These are phyloP conservation scores for Myxozyma udenii DNA, from an alignment of 805 yeast species.

Conservation along the genomic window DNA sequence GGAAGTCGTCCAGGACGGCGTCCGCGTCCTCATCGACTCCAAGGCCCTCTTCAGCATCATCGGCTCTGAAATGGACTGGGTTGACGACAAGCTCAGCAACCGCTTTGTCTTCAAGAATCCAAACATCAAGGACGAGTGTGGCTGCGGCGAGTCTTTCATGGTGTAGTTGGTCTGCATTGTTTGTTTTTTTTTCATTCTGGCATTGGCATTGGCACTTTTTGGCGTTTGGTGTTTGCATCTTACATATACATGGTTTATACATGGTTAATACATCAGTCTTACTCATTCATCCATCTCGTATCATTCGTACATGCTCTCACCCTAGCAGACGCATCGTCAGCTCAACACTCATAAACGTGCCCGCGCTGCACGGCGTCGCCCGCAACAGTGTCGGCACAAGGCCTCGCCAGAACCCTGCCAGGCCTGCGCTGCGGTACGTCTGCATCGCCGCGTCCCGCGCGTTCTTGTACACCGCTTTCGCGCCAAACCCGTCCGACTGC, in stretches of 20 bases:
- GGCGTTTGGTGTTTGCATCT: conserved; percentile 7
- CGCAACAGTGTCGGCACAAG: conserved; percentile 86
- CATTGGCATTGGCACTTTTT: not conserved
- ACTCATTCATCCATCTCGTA: not conserved
- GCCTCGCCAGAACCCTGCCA: conserved; percentile 81
- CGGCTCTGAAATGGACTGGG: conserved; percentile 98
- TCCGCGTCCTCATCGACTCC: conserved; percentile 87
- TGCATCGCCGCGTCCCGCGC: conserved; percentile 56
- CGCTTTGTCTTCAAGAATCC: conserved; percentile 93
- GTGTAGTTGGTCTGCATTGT: conserved; percentile 47
- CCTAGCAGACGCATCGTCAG: conserved; percentile 63
- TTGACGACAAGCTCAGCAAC: conserved; percentile 84
- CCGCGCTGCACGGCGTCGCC: conserved; percentile 98
- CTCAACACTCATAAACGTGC: conserved; percentile 92
- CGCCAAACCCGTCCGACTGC: conserved; percentile 67
- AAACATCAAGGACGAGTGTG: conserved; percentile 96
- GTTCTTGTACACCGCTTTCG: conserved; percentile 58
- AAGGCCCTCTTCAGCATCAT: conserved; percentile 93
- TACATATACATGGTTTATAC: not conserved
- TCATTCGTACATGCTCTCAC: not conserved
- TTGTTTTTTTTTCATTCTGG: not conserved
- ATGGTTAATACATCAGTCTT: not conserved
- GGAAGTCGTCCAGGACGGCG: conserved; percentile 85
- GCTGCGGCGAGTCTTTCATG: conserved; percentile 98
- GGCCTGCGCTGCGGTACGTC: conserved; percentile 57